These are phyloP conservation scores for Eleusine indica DNA, from an alignment of 176 grass and related monocot species.

Conservation along the genomic window DNA sequence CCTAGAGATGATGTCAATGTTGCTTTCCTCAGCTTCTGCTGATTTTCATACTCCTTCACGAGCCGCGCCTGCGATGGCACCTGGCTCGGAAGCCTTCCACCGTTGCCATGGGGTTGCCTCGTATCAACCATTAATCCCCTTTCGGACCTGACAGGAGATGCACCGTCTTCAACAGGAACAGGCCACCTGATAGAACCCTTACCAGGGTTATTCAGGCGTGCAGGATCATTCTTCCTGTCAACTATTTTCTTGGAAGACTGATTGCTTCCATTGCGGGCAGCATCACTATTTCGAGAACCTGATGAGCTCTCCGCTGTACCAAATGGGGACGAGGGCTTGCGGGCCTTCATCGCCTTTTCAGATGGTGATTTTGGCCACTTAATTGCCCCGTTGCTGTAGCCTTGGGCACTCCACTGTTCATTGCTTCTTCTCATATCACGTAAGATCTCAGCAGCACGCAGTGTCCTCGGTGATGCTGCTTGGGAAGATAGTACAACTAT, in stretches of 20 bases:
- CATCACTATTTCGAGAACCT: slow-evolving; percentile 62
- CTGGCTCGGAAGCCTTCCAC: slow-evolving; percentile 46
- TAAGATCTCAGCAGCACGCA: slow-evolving; percentile 82
- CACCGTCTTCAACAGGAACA: slow-evolving; percentile 52
- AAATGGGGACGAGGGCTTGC: slow-evolving; percentile 63
- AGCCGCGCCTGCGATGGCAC: slow-evolving; percentile 56
- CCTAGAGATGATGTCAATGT: slow-evolving; percentile 70
- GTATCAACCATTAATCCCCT: slow-evolving; percentile 39
- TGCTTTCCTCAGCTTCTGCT: slow-evolving; percentile 91
- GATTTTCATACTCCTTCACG: slow-evolving; percentile 79
- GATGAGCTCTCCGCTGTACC: slow-evolving; percentile 55
- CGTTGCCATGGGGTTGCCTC: slow-evolving; percentile 58
- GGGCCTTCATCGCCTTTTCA: slow-evolving; percentile 72
- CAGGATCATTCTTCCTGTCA: slow-evolving; percentile 63
- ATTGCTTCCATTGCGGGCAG: slow-evolving; percentile 41
- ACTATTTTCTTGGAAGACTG: slow-evolving; percentile 59
- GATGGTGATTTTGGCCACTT: slow-evolving; percentile 72
- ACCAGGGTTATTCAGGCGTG: slow-evolving; percentile 52
- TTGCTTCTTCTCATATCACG: slow-evolving; percentile 60
- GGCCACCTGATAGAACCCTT: slow-evolving; percentile 76
- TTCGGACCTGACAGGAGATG: slow-evolving; percentile 52
- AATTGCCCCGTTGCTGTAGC: slow-evolving; percentile 52
- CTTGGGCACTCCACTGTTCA: slow-evolving; percentile 44
- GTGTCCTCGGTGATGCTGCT: slow-evolving; percentile 48
- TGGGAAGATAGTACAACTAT: slow-evolving; percentile 3